A percentile compares a stretch with the other conserved stretches of the same genome.
Conservation (phyloP, 345 rosid genomes). For the Hypericum perforatum region DNA sequence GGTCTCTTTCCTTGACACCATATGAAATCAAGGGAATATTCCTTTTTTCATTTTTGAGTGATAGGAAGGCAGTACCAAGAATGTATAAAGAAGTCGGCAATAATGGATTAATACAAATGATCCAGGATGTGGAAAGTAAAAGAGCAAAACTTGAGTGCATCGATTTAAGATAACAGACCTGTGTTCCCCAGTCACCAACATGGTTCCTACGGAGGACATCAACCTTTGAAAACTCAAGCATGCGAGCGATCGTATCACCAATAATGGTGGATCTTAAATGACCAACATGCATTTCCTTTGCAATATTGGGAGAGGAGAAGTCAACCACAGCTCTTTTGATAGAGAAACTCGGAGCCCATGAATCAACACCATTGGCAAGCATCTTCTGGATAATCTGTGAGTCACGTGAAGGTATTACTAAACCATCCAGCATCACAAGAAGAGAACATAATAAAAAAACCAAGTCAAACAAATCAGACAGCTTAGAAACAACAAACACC, state of each 20-base stretch:
- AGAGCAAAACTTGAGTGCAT: no score
- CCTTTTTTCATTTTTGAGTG: no score
- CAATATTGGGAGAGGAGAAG: slow-evolving; percentile 96
- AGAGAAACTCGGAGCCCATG: slow-evolving; percentile 68
- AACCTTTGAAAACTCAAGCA: slow-evolving; percentile 87
- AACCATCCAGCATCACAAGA: neutral
- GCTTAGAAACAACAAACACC: slow-evolving; percentile 29
- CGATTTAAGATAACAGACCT: slow-evolving; percentile 30
- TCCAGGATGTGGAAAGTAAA: no score
- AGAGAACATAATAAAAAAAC: neutral
- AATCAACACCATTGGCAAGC: slow-evolving; percentile 70
- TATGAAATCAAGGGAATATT: no score
- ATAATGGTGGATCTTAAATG: slow-evolving; percentile 93
- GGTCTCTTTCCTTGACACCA: no score
- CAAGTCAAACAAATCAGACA: neutral
- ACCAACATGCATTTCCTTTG: slow-evolving; percentile 99
- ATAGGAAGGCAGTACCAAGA: no score
- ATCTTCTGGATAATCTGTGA: slow-evolving; percentile 43
- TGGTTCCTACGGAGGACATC: slow-evolving; percentile 92
- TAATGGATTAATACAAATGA: no score
- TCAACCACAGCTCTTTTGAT: slow-evolving; percentile 81
- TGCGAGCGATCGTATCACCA: slow-evolving; percentile 87
- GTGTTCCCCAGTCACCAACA: slow-evolving; percentile 99
- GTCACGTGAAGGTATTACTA: slow-evolving; percentile 3
- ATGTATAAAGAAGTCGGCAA: no score